Conservation (phyloP, 768 basidiomycete species). For the Trametes cubensis region DNA sequence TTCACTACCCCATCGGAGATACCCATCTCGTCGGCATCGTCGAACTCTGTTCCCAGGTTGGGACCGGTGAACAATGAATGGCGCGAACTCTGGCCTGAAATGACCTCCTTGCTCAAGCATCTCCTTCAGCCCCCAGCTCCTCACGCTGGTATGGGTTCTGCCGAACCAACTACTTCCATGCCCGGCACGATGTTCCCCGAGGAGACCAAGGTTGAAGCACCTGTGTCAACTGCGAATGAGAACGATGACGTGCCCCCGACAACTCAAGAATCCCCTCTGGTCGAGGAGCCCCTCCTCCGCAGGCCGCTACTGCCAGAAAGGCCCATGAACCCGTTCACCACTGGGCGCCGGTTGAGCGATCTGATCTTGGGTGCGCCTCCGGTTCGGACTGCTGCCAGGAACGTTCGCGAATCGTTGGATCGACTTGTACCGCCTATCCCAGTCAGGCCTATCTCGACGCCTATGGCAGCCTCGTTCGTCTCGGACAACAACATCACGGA, state of each 20-base stretch:
- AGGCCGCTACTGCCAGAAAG: conserved; percentile 23
- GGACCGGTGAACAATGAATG: conserved; percentile 30
- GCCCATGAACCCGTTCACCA: conserved; percentile 1
- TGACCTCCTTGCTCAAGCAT: conserved; percentile 31
- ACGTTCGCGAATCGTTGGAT: conserved; percentile 9
- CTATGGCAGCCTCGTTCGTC: conserved; percentile 59
- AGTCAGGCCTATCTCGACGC: neutral
- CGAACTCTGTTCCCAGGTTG: conserved; percentile 28
- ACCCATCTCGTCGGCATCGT: conserved; percentile 17
- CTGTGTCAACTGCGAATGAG: neutral
- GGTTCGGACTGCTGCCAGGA: conserved; percentile 4
- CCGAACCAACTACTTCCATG: conserved; percentile 13
- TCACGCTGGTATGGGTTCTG: neutral
- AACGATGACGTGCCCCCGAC: neutral
- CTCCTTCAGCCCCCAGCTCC: conserved; percentile 28
- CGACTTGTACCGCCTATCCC: neutral
- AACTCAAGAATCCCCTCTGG: conserved; percentile 29
- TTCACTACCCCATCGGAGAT: conserved; percentile 26
- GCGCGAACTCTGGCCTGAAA: conserved; percentile 33
- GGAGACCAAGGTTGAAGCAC: neutral
- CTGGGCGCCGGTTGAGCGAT: conserved; percentile 12
- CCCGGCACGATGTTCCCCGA: conserved; percentile 26
- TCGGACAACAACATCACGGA: conserved; percentile 72
- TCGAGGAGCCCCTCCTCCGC: conserved; percentile 30
- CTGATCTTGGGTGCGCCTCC: conserved; percentile 12